Evolutionary conservation across 176 grass and related monocot species (phyloP).

Genomic region (Paspalum notatum): DNA sequence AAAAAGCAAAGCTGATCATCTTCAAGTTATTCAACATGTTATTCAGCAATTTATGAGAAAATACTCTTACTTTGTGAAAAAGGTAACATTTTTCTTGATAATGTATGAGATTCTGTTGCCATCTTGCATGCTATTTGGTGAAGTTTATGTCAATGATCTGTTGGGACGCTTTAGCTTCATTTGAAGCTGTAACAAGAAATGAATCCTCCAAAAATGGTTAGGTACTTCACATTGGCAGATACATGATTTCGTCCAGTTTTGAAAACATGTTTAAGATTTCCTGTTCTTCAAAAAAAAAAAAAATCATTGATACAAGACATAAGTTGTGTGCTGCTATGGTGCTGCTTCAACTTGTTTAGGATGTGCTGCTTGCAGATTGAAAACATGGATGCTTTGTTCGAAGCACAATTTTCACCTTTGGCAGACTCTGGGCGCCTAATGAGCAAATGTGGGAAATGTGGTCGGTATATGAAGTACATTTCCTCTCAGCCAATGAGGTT

Average conservation of each 20-base stretch:
- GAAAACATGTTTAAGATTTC: constrained; percentile 10
- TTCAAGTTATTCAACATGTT: constrained; percentile 74
- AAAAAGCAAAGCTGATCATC: constrained; percentile 84
- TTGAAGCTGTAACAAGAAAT: not conserved
- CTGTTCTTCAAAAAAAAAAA: constrained; percentile 13
- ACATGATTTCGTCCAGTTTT: not conserved
- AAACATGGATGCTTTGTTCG: constrained; percentile 95
- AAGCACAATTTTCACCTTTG: constrained; percentile 98
- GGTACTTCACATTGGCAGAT: not conserved
- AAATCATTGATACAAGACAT: not conserved
- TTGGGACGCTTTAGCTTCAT: constrained; percentile 1
- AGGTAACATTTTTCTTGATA: constrained; percentile 58
- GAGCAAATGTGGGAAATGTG: constrained; percentile 98
- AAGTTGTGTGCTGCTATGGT: not conserved
- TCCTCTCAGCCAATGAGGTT: constrained; percentile 80
- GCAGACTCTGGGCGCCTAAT: constrained; percentile 86
- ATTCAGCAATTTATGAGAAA: constrained; percentile 87
- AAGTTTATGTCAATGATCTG: not conserved
- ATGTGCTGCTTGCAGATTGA: constrained; percentile 76
- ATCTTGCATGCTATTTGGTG: constrained; percentile 12
- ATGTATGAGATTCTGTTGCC: constrained; percentile 15
- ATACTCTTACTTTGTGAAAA: constrained; percentile 89
- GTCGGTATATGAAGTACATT: constrained; percentile 93
- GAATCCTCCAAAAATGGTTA: constrained; percentile 12
- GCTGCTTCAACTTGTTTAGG: constrained; percentile 29